These are phyloP conservation scores for Fusarium kyushuense DNA, from an alignment of 2,329 filamentous ascomycete genomes.

Conservation along the genomic window DNA sequence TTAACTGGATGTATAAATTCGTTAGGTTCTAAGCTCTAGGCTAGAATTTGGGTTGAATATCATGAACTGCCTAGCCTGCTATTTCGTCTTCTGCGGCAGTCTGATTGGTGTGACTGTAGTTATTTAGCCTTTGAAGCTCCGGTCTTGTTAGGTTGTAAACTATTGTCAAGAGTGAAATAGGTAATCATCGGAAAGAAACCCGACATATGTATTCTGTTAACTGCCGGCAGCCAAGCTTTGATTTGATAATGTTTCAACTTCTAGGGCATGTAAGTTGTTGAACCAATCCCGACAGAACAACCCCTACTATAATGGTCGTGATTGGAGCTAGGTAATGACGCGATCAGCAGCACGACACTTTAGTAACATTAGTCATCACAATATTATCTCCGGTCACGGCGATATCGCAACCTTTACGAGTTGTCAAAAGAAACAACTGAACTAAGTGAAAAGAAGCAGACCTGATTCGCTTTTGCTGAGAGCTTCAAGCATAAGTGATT, in stretches of 20 bases:
- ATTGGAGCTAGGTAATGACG: slow-evolving; percentile 44
- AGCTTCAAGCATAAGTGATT: slow-evolving; percentile 10
- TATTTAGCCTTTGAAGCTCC: neutral
- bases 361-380: slow-evolving; percentile 42
- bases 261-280: slow-evolving; percentile 11
- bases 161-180: neutral
- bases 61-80: neutral
- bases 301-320: slow-evolving; percentile 37
- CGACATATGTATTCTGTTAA: slow-evolving; percentile 1
- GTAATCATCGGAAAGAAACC: slow-evolving; percentile 20
- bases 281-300: slow-evolving; percentile 39
- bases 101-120: neutral
- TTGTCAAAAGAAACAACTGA: slow-evolving; percentile 6
- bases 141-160: slow-evolving; percentile 9
- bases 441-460: slow-evolving; percentile 13
- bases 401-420: slow-evolving; percentile 42
- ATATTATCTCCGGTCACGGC: slow-evolving; percentile 37
- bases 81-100: neutral
- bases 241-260: neutral
- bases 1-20: neutral
- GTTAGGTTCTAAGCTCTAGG: neutral
- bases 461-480: slow-evolving; percentile 9
- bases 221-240: neutral
- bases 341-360: slow-evolving; percentile 31
- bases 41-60: neutral